Evolutionary conservation across 2,329 filamentous ascomycete species (phyloP), one percentile per base, ranked within the genome.

Genomic region (Aspergillus glaucus): DNA sequence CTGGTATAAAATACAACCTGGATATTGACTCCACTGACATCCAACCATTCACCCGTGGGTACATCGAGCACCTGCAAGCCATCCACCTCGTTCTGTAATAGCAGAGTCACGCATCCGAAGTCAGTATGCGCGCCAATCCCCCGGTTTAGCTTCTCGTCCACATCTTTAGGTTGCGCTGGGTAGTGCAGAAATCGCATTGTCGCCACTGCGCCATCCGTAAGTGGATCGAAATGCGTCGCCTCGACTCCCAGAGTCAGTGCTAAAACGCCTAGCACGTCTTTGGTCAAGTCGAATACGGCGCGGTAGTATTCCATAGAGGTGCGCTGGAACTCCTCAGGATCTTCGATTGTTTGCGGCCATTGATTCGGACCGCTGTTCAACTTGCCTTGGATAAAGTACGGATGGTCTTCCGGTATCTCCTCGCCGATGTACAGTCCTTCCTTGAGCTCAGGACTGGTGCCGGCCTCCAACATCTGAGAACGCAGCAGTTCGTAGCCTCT

Each of bases 81-180:
- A 30, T 62, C 64, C 0, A 72, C 65, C 4, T 69, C 65, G 43
- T 70, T 69, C 51, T 75, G 72, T 17, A 75, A 55, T 1, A 73
- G 57, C 2, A 73, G 54, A 12, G 71, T 73, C 3, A 74, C 59
- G 24, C 62, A 65, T 3, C 70, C 71, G 42, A 74, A 74, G 42
- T 74, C 71, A 0, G 67, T 73, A 46, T 74, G 71, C 1, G 71
- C 72, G 1, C 71, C 70, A 21, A 73, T 69, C 0, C 72, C 71
- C 1, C 69, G 57, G 14, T 63, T 68, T 24, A 70, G 55, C 40
- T 57, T 63, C 43, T 63, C 61, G 9, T 72, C 67, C 15, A 59
- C 58, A 22, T 71, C 65, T 1, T 64, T 62, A 1, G 68, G 66
- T 45, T 72, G 68, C 0, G 64, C 61, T 0, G 69, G 71, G 52